These are phyloP conservation scores for Sporobolomyces pararoseus DNA, from an alignment of 768 basidiomycete genomes.

Conservation along the genomic window DNA sequence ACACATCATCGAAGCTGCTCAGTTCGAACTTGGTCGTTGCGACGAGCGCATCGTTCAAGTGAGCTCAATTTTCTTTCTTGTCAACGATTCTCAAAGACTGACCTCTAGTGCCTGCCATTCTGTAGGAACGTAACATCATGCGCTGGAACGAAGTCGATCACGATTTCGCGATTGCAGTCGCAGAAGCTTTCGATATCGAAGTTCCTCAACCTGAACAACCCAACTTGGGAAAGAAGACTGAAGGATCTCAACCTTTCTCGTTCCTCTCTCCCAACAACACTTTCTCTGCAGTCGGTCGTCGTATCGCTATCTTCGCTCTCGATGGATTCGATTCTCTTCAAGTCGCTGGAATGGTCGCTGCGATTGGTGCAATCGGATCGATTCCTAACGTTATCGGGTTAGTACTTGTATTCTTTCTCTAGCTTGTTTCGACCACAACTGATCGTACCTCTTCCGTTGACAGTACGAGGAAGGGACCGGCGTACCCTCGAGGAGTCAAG, in stretches of 20 bases:
- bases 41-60: conserved; percentile 69
- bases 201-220: conserved; percentile 57
- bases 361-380: conserved; percentile 57
- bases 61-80: no score
- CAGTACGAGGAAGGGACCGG: conserved; percentile 62
- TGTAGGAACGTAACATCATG: conserved; percentile 62
- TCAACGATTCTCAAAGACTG: no score
- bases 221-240: conserved; percentile 61
- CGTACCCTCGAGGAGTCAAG: conserved; percentile 46
- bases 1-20: conserved; percentile 67
- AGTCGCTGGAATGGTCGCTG: conserved; percentile 60
- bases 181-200: conserved; percentile 61
- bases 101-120: no score
- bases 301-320: conserved; percentile 66
- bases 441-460: no score
- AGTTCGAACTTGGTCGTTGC: conserved; percentile 76
- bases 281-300: conserved; percentile 50
- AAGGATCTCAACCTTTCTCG: conserved; percentile 47
- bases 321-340: conserved; percentile 68
- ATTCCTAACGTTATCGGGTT: conserved; percentile 62
- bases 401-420: no score
- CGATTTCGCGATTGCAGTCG: conserved; percentile 67
- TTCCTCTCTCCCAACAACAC: conserved; percentile 40
- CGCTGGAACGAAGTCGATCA: conserved; percentile 69
- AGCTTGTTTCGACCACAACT: no score